Evolutionary conservation across 106 monocot species (phyloP).

Genomic region (Apostasia shenzhenica): DNA sequence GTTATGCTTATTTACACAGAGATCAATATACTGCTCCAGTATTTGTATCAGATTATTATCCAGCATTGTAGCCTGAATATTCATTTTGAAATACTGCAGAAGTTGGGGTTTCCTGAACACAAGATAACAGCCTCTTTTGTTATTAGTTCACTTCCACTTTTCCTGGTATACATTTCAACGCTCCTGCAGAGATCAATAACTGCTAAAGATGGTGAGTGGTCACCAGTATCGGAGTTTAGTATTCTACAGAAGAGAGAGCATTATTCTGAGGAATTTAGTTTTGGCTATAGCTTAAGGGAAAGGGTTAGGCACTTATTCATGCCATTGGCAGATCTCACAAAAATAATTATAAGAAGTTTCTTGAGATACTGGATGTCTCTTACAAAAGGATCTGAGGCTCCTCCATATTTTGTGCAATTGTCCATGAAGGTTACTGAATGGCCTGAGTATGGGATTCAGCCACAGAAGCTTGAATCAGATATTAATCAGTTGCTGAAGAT

Average conservation of each 20-base stretch:
- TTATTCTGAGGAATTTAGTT: conserved; percentile 20
- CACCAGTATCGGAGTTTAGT: conserved; percentile 57
- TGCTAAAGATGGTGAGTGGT: conserved; percentile 95
- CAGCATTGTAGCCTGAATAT: conserved; percentile 82
- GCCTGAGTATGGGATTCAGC: conserved; percentile 97
- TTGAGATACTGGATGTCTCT: conserved; percentile 80
- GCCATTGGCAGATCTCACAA: conserved; percentile 36
- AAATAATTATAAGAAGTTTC: conserved; percentile 47
- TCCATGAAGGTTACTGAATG: conserved; percentile 80
- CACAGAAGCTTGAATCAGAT: conserved; percentile 75
- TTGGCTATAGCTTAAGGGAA: conserved; percentile 26
- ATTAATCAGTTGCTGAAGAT: conserved; percentile 63
- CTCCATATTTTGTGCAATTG: conserved; percentile 92
- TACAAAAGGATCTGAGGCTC: conserved; percentile 84
- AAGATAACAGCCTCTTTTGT: conserved; percentile 87
- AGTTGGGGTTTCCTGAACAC: conserved; percentile 68
- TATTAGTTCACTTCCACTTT: conserved; percentile 73
- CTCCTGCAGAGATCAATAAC: conserved; percentile 91
- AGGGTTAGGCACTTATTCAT: conserved; percentile 28
- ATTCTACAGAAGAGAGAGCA: conserved; percentile 25
- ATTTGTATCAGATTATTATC: conserved; percentile 91
- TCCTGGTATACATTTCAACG: conserved; percentile 80
- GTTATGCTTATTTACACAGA: conserved; percentile 92
- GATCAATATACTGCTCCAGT: conserved; percentile 79
- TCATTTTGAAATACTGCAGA: conserved; percentile 33